Evolutionary conservation across 2,329 filamentous ascomycete species (phyloP), one percentile per base, ranked within the genome.

Genomic region (Stachybotrys chartarum): DNA sequence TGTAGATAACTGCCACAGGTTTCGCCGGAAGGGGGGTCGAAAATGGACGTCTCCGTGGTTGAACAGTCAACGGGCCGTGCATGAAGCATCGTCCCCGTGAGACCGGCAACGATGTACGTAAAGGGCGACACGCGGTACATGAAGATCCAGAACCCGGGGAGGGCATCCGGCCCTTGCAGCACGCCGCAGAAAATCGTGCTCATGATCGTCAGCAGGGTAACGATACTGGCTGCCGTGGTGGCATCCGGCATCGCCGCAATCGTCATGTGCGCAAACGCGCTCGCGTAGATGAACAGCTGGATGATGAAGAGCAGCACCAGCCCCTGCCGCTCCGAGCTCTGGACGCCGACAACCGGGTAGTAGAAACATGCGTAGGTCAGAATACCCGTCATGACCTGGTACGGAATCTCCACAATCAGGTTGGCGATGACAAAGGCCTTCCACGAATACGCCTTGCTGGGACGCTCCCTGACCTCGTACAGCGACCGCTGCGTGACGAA

Each of bases 401-500:
- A 91, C 0, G 87, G 87, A 1, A 90, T 76, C 66, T 92, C 88
- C 51, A 88, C 86, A 3, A 88, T 54, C 54, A 91, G 81, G 65
- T 90, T 89, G 64, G 85, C 81, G 3, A 87, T 71, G 67, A 91
- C 79, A 70, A 91, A 91, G 1, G 80, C 85, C 60, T 83, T 78
- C 88, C 88, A 91, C 0, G 84, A 88, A 72, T 91, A 92, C 0
- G 84, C 78, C 64, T 90, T 90, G 68, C 80, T 83, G 0, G 88
- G 87, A 1, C 87, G 81, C 69, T 92, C 89, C 51, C 87, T 85
- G 5, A 88, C 87, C 69, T 92, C 88, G 69, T 91, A 92, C 0
- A 92, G 75, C 1, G 84, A 78, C 17, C 89, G 82, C 63, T 91
- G 87, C 0, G 84, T 84, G 60, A 91, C 78, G 62, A 92, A 92